Base-by-base conservation (phyloP, 805 yeast genomes). In the Suhomyces prunicola region DNA sequence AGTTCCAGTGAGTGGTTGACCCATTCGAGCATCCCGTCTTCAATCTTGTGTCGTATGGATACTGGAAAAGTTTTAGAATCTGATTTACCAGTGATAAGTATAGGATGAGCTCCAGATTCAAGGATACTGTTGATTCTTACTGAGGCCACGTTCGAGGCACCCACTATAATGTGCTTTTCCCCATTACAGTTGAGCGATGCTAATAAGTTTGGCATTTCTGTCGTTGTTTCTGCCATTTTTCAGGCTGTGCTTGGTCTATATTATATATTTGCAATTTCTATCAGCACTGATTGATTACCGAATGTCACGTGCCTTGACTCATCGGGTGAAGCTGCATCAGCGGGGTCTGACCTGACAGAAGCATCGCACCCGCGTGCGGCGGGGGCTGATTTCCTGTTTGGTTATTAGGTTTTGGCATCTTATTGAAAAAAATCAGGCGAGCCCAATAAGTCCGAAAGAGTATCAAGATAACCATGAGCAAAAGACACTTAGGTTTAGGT, bases 161-260 rank as follows among this genome's bases (percentile, higher is more conserved):
- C 90, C 9, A 86, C 66, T 6, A 88, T 75, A 36, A 87, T 67
- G 60, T 85, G 88, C 1, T 67, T 67, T 57, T 86, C 88, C 23
- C 71, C 81, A 13, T 61, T 49, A 53, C 85, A 76, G 53, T 76
- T 69, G 44, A 74, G 56, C 1, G 84, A 78, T 3, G 78, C 67
- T 26, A 82, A 61, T 23, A 78, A 57, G 36, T 52, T 56, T 17
- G 58, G 51, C 60, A 56, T 58, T 26, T 42, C 46, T 42, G 8
- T 22, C 17, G 17, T 4, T 42, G 17, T 7, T 23, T 24, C 31
- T 23, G 4, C 27, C 27, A 42, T 42, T 24, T 42, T 42, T 29
- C 33, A 12, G 13, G 15, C 4, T 27, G 23, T 31, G 5, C 19
- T n/a, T 12, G 12, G 19, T n/a, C 17, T 33, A 33, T 17, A 12